Conservation (phyloP, 2,329 filamentous ascomycete species). For the Aspergillus quadricinctus region DNA sequence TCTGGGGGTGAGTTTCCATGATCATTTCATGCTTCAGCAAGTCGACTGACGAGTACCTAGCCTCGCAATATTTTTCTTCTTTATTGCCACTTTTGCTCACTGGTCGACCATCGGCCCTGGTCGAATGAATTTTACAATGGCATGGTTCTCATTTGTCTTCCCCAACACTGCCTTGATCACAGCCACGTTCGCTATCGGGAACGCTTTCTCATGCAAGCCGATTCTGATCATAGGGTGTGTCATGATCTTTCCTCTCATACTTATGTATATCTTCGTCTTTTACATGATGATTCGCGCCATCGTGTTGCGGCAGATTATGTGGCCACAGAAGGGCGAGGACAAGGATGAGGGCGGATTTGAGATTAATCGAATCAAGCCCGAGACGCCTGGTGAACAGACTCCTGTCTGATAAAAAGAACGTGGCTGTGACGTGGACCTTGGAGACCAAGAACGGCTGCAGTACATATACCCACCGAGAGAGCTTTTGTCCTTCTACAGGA, state of each 20-base stretch:
- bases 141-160: constrained; percentile 80
- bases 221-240: constrained; percentile 65
- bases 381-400: constrained; percentile 11
- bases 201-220: constrained; percentile 54
- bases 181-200: constrained; percentile 67
- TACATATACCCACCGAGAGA: not conserved
- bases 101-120: constrained; percentile 60
- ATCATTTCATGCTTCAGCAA: not conserved
- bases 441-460: not conserved
- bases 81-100: constrained; percentile 72
- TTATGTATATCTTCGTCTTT: constrained; percentile 67
- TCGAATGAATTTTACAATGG: constrained; percentile 73
- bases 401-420: constrained; percentile 11
- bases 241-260: constrained; percentile 61
- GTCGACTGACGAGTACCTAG: constrained; percentile 29
- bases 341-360: constrained; percentile 58
- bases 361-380: constrained; percentile 27
- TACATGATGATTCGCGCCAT: constrained; percentile 68
- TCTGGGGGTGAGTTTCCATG: constrained; percentile 58
- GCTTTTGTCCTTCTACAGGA: not conserved
- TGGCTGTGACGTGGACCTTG: not conserved
- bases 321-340: constrained; percentile 68
- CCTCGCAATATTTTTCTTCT: constrained; percentile 78
- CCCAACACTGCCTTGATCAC: constrained; percentile 72
- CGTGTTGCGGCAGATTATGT: constrained; percentile 62